phyloP scores from a whole-genome alignment of 1,139 yeast genomes.

The Saccharomycopsis hybrid region DNA sequence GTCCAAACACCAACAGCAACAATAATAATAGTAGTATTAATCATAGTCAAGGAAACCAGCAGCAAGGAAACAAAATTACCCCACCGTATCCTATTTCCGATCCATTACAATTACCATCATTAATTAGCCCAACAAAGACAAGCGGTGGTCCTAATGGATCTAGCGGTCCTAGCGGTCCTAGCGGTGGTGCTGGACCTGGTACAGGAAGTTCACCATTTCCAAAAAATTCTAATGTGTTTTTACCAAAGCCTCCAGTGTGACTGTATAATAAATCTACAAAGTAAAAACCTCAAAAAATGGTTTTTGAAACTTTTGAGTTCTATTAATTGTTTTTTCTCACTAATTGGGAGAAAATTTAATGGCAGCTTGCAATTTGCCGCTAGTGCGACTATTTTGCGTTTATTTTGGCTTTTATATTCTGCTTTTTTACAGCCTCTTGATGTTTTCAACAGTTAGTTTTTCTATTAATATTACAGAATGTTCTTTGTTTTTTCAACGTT shows the following conservation, averaged over 20 bases:
- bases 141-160: too few relatives aligned
- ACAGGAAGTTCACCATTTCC: conserved; percentile 12
- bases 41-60: neutral
- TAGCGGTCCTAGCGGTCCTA: neutral
- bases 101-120: conserved; percentile 1
- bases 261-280: neutral
- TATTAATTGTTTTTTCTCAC: neutral
- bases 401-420: too few relatives aligned
- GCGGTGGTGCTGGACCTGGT: conserved; percentile 5
- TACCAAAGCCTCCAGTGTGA: conserved; percentile 5
- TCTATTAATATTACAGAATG: too few relatives aligned
- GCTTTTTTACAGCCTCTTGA: too few relatives aligned
- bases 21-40: neutral
- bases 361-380: neutral
- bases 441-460: too few relatives aligned
- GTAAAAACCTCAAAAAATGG: neutral
- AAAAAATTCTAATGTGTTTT: conserved; percentile 7
- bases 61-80: neutral
- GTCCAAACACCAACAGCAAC: neutral
- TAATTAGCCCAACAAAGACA: neutral
- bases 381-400: too few relatives aligned
- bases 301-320: neutral
- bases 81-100: conserved; percentile 4
- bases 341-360: neutral
- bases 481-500: too few relatives aligned